A percentile compares a stretch with the other conserved stretches of the same genome.
Conservation (phyloP, 192 early-diverging fungal species). For the Pilobolus umbonatus region DNA sequence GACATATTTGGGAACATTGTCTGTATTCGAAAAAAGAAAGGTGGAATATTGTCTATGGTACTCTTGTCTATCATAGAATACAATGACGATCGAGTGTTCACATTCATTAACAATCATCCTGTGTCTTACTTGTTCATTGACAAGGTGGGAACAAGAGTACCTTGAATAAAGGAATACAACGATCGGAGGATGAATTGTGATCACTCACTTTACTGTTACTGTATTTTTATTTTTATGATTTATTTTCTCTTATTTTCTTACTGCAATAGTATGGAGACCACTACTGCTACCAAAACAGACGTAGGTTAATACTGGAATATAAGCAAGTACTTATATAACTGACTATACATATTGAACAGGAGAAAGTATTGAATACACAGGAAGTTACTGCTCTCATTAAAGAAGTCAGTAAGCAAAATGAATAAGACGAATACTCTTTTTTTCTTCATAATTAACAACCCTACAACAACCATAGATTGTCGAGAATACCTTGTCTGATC, state of each 20-base stretch:
- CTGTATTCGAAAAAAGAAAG: no score
- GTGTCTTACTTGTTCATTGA: no score
- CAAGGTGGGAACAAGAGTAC: no score
- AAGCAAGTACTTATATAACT: background rate
- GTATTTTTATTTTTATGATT: no score
- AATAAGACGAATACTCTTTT: background rate
- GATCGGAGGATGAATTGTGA: no score
- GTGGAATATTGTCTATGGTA: no score
- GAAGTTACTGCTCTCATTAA: slow-evolving; percentile 28
- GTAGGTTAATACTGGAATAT: background rate
- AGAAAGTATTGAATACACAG: slow-evolving; percentile 24
- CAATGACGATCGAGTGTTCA: no score
- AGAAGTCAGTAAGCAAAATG: slow-evolving; percentile 14
- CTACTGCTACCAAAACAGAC: background rate
- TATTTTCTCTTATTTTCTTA: background rate
- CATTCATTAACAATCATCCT: no score
- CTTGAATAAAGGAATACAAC: no score
- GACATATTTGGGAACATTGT: no score
- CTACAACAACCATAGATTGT: slow-evolving; percentile 42
- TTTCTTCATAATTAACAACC: background rate
- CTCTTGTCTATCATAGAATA: no score
- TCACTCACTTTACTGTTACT: no score
- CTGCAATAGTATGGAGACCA: background rate
- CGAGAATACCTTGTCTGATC: slow-evolving; percentile 60
- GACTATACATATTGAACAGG: background rate